Evolutionary conservation across 2,329 filamentous ascomycete species (phyloP), one percentile per base, ranked within the genome.

Genomic region (Fusarium tricinctum): DNA sequence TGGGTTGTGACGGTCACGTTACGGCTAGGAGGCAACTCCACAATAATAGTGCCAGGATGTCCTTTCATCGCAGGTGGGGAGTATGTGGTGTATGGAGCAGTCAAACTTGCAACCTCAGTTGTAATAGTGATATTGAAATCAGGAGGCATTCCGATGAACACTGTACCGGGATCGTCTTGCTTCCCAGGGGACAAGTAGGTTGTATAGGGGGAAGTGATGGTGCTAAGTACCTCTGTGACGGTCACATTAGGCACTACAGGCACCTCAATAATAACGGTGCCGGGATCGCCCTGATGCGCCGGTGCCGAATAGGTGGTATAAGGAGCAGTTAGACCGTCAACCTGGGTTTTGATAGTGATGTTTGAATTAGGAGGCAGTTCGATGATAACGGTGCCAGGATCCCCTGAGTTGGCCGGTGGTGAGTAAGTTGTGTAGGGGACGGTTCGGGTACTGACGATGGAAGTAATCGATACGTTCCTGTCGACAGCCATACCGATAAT

Each of bases 231-330:
- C 35, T 59, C 38, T 2, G 65, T 68, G 6, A 68, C 56, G n/a
- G 63, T 66, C 9, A 65, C 54, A 15, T 59, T 65, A n/a, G 20
- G 48, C 15, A 44, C 54, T 8, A 54, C 48, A 5, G 63, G 63
- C 4, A 59, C 46, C 22, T 65, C 63, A 8, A 66, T 28, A 9
- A 66, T 26, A 13, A 66, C 15, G 12, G 63, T 66, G n/a, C 62
- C 62, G 3, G 62, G 58, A 17, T 54, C 58, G 7, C 46, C 58
- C 38, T 19, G 35, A 7, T 47, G 47, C 3, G 30, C 58, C 6
- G 62, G 62, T 15, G 48, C 28, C 5, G 39, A 50, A n/a, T 50
- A 66, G 5, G 48, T 54, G 4, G 64, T 67, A 8, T 51, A 59
- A 22, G 58, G 28, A 5, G 28, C 33, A n/a, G 53, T 62, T 19